Conservation (phyloP, 1,284 basidiomycete species). For the Anthracocystis setariae region DNA sequence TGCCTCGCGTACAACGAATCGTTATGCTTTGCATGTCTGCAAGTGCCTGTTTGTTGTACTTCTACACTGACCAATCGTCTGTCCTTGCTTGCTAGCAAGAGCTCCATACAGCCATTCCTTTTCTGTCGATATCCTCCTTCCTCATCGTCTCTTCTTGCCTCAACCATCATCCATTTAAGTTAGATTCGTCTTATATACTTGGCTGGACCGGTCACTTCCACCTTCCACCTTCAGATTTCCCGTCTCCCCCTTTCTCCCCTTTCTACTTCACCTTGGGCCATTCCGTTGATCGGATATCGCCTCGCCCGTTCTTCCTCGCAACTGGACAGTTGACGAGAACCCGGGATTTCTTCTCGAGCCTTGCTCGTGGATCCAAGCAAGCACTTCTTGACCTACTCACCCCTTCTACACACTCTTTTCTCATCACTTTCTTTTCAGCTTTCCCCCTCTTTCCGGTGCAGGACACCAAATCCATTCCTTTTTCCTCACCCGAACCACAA, state of each 20-base stretch:
- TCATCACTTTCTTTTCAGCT: constrained; percentile 9
- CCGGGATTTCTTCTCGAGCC: constrained; percentile 7
- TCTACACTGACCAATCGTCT: too few relatives aligned
- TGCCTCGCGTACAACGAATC: too few relatives aligned
- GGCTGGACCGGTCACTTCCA: constrained; percentile 13
- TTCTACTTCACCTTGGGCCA: constrained; percentile 8
- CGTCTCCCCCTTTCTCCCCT: too few relatives aligned
- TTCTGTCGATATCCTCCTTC: too few relatives aligned
- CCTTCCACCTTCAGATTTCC: neutral
- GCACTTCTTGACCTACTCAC: constrained; percentile 7
- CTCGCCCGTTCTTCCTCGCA: neutral
- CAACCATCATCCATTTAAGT: constrained; percentile 9
- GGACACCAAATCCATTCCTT: constrained; percentile 20
- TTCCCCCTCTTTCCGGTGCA: too few relatives aligned
- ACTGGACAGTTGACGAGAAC: constrained; percentile 13
- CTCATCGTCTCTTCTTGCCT: constrained; percentile 1
- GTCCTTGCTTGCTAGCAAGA: too few relatives aligned
- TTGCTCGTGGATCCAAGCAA: constrained; percentile 22
- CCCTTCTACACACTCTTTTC: constrained; percentile 8
- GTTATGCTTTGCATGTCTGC: too few relatives aligned
- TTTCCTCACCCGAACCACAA: neutral
- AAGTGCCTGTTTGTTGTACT: neutral
- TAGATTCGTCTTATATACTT: neutral
- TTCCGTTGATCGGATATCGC: constrained; percentile 32
- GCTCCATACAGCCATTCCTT: too few relatives aligned